Base-by-base conservation (phyloP, 2,329 filamentous ascomycete species). In the Xylariales sp. region DNA sequence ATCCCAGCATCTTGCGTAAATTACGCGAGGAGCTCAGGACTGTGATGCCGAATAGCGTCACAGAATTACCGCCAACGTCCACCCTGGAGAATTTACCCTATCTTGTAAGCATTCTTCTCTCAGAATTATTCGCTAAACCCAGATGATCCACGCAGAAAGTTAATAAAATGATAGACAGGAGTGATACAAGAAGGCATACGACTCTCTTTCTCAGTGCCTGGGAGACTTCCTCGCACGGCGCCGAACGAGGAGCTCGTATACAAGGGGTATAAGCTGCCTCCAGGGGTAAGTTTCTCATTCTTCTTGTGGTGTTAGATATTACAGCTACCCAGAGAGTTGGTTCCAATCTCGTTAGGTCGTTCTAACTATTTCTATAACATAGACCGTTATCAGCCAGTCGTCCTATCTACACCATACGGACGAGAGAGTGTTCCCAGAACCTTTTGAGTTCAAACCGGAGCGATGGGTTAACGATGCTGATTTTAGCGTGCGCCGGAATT, bases 141-240 rank as follows among this genome's bases (percentile, higher is more conserved):
- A 18, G 45, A n/a, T 4, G 7, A 48, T 48, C 8, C 32, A 34
- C 32, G 32, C 32, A 23, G 39, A 48, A 3, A 48, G 41, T 41
- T 58, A 18, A 36, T 48, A 30, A 12, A 46, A 28, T 46, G 9
- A 39, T 23, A 64, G 61, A 64, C 61, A 1, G 53, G 43, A 45
- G 34, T 64, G 3, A 64, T 64, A 36, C 61, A 64, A 52, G 61
- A 64, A 58, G 61, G 61, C 8, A 41, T 64, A 34, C n/a, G 61
- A 12, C 53, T 64, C 3, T 56, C 61, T 41, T 64, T 64, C 61
- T 43, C 48, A 0, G 61, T 64, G 16, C 52, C 61, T 5, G 53
- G 41, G 34, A 53, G 61, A n/a, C 61, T 64, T 32, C 61, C 61
- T 18, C 61, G 61, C 18, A 57, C 61, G 9, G 61, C 61, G 23